Conservation (phyloP, 257 asterid species). For the Petunia axillaris region DNA sequence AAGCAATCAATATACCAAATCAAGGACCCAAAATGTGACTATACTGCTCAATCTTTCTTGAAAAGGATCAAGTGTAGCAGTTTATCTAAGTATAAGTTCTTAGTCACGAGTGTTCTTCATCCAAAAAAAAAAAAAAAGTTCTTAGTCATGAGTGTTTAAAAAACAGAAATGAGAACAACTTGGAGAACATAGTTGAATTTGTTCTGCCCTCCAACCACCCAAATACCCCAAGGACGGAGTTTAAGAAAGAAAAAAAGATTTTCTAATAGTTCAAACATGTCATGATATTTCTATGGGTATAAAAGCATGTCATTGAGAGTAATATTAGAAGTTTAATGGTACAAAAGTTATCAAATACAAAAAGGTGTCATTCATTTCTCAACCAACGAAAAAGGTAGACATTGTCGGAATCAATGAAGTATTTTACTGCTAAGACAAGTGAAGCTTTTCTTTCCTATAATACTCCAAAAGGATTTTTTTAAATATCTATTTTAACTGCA, state of each 20-base stretch:
- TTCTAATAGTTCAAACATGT: no score
- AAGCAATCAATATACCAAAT: constrained; percentile 4
- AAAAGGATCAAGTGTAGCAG: background rate
- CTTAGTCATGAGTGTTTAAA: background rate
- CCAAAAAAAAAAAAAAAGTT: no score
- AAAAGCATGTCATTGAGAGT: no score
- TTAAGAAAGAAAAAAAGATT: no score
- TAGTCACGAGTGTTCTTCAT: background rate
- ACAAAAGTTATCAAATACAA: no score
- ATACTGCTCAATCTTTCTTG: background rate
- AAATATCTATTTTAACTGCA: background rate
- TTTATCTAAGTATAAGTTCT: background rate
- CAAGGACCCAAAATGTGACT: background rate
- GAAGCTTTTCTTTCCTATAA: background rate
- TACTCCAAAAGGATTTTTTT: background rate
- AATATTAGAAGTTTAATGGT: no score
- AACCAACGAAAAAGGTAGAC: no score
- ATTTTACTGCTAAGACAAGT: background rate
- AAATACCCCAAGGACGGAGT: background rate
- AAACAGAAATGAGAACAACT: background rate
- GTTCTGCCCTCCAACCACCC: background rate
- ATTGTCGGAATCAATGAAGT: no score
- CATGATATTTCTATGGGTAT: no score
- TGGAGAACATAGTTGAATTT: background rate
- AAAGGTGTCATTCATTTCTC: no score